Percentiles rank a stretch among this genome's conserved stretches.
Evolutionary conservation across 345 rosid species (phyloP).

Genomic region (Mangifera indica): DNA sequence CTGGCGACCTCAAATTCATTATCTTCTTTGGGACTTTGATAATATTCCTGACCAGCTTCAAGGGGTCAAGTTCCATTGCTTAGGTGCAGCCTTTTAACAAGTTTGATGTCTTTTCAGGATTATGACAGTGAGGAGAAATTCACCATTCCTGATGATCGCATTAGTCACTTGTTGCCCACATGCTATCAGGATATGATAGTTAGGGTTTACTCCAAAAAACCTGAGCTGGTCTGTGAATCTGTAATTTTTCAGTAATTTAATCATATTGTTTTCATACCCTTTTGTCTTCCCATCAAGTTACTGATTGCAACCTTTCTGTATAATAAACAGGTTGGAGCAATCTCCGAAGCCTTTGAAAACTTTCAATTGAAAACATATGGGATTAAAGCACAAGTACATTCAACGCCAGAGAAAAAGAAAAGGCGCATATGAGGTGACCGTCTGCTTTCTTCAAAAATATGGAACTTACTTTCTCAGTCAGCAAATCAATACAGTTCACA

Average conservation of each 20-base stretch:
- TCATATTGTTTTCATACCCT: not conserved
- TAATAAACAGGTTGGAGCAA: conserved; percentile 64
- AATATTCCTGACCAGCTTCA: not conserved
- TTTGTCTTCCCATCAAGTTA: not conserved
- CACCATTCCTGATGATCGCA: conserved; percentile 60
- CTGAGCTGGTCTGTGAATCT: conserved; percentile 65
- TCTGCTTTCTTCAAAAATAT: not conserved
- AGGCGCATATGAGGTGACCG: conserved; percentile 39
- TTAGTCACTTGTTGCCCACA: conserved; percentile 85
- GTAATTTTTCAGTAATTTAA: not conserved
- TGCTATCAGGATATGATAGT: conserved; percentile 89
- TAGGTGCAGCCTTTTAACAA: not conserved
- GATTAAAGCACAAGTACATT: conserved; percentile 81
- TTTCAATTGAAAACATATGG: conserved; percentile 87
- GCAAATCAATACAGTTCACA: not conserved
- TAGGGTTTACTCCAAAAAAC: conserved; percentile 83
- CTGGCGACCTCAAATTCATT: not conserved
- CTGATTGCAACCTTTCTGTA: conserved; percentile 13
- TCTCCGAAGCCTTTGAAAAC: conserved; percentile 87
- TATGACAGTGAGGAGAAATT: conserved; percentile 78
- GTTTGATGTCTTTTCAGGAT: conserved; percentile 52
- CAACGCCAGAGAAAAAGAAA: conserved; percentile 91
- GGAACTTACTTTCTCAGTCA: not conserved
- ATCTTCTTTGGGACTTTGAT: conserved; percentile 1
- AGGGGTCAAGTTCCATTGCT: not conserved